Conservation (phyloP, 768 basidiomycete genomes). For the Russula foetens region DNA sequence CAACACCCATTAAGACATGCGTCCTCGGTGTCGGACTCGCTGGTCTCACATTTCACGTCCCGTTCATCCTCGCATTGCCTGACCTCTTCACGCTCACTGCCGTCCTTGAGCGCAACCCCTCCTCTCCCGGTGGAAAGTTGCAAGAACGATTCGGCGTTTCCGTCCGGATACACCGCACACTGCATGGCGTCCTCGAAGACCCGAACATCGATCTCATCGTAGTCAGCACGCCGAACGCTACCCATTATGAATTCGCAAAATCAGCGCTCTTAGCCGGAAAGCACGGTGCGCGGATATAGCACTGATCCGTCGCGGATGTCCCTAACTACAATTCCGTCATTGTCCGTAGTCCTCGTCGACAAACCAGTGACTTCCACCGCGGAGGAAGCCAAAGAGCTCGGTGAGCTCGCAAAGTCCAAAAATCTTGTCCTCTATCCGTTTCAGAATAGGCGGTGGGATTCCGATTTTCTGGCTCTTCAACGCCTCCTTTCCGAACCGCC, state of each 20-base stretch:
- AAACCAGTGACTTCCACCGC: conserved; percentile 65
- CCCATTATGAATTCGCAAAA: conserved; percentile 64
- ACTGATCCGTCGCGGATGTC: background rate
- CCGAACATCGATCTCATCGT: conserved; percentile 59
- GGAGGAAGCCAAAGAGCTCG: conserved; percentile 52
- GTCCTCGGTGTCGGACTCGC: conserved; percentile 68
- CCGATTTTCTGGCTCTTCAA: conserved; percentile 63
- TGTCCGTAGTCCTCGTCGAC: conserved; percentile 57
- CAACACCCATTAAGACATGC: conserved; percentile 54
- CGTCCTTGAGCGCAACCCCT: conserved; percentile 68
- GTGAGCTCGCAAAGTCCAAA: conserved; percentile 48
- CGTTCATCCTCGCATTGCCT: conserved; percentile 67
- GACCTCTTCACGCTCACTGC: conserved; percentile 61
- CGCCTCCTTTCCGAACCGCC: conserved; percentile 48
- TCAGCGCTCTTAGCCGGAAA: conserved; percentile 60
- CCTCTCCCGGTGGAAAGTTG: conserved; percentile 51
- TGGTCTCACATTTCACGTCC: conserved; percentile 72
- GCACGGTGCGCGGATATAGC: conserved; percentile 42
- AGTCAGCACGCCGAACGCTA: conserved; percentile 64
- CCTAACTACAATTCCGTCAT: background rate
- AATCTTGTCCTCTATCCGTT: conserved; percentile 59
- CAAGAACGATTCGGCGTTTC: conserved; percentile 54
- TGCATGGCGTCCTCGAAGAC: conserved; percentile 57
- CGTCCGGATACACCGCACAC: conserved; percentile 45
- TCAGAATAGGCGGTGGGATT: conserved; percentile 74